Evolutionary conservation across 2,329 filamentous ascomycete genomes (phyloP), one percentile per base, ranked within the genome.

Genomic region (Fusarium zealandicum): DNA sequence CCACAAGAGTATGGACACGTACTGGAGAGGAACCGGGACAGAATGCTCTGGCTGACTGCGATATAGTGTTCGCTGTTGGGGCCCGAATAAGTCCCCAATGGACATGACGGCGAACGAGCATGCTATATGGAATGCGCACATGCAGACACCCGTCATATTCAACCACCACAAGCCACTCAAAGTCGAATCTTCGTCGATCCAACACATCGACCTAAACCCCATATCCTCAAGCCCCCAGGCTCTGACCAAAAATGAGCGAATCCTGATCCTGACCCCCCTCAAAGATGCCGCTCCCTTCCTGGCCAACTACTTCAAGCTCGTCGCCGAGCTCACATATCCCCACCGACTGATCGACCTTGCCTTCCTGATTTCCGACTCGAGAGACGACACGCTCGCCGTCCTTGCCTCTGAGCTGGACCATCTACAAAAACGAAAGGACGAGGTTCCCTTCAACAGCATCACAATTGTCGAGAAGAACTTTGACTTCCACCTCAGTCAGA

Each of bases 291-390:
- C 92, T 9, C 81, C 81, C 11, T 91, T 91, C 73, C 81, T 99
- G 49, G 84, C 86, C 55, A 92, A 93, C 75, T 93, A 98, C 77
- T 98, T 99, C 73, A 92, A 98, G 72, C 87, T 99, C 33, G 80
- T 99, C 66, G 87, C 89, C 58, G 86, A 95, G 73, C 82, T 99
- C 63, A 92, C 91, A 4, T 99, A 99, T 71, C 95, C 95, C 11
- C 95, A 99, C 76, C 83, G 95, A 61, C 83, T 99, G 51, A 98
- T 99, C 70, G 95, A 99, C 72, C 82, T 99, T 44, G 95, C 86
- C 18, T 99, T 99, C 77, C 84, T 99, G 20, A 92, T 99, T 48
- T 90, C 92, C 63, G 95, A 99, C 73, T 93, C 90, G 50, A 86
- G 81, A 33, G 95, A 99, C 71, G 93, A 98, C 68, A 99, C 95